Percentiles rank a stretch among this genome's conserved stretches.
Evolutionary conservation across 768 basidiomycete species (phyloP).

Genomic region (Melanogaster broomeanus): DNA sequence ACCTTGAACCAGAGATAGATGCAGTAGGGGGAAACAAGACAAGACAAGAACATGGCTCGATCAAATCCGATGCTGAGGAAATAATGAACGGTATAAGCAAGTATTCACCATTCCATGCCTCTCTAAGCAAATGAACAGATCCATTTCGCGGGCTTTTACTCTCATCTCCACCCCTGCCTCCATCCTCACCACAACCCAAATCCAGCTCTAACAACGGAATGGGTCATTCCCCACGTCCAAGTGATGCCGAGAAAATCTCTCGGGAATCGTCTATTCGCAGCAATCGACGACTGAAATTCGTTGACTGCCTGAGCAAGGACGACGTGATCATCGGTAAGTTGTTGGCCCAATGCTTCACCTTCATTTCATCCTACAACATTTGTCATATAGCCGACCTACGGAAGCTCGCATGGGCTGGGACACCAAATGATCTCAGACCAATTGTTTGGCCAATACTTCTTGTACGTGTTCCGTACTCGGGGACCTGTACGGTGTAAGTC

Average conservation of each 20-base stretch:
- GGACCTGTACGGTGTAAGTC: background rate
- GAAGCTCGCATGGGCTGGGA: slow-evolving; percentile 93
- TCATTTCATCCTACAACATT: slow-evolving; percentile 7
- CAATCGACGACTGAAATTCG: slow-evolving; percentile 78
- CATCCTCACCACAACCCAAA: slow-evolving; percentile 16
- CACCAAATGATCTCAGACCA: slow-evolving; percentile 84
- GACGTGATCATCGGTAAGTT: slow-evolving; percentile 81
- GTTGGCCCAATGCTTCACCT: background rate
- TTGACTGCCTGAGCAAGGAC: slow-evolving; percentile 72
- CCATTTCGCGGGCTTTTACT: slow-evolving; percentile 56
- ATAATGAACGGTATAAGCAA: slow-evolving; percentile 68
- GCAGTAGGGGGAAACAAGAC: slow-evolving; percentile 37
- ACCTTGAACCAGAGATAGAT: slow-evolving; percentile 63
- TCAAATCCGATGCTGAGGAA: slow-evolving; percentile 71
- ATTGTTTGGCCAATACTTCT: slow-evolving; percentile 94
- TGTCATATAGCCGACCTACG: slow-evolving; percentile 67
- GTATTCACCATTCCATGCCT: slow-evolving; percentile 16
- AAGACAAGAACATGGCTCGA: slow-evolving; percentile 45
- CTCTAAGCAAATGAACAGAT: slow-evolving; percentile 46
- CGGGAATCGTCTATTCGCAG: slow-evolving; percentile 78
- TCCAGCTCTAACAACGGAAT: slow-evolving; percentile 8
- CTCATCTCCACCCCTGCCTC: slow-evolving; percentile 21
- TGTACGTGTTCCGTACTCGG: slow-evolving; percentile 50
- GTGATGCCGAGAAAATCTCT: slow-evolving; percentile 57
- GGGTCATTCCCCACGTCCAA: slow-evolving; percentile 18